Evolutionary conservation across 345 rosid genomes (phyloP), one percentile per base, ranked within the genome.

Genomic region (Excoecaria agallocha): DNA sequence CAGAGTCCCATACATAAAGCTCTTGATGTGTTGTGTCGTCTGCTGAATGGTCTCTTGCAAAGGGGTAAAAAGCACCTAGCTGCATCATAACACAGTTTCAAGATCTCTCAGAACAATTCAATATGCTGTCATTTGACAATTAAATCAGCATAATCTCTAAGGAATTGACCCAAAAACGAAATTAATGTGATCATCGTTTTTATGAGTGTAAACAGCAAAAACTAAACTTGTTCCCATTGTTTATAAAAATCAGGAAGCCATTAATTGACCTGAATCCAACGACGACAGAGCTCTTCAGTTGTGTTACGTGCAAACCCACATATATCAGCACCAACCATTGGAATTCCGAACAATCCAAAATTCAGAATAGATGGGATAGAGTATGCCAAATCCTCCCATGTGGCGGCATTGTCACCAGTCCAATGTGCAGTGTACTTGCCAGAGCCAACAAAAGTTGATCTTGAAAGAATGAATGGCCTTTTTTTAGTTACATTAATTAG

Each of bases 291-390:
- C 17, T 89, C 97, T 75, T 91, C 94, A 0, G 85, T 88, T 19
- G 94, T 89, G 78, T 84, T 39, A 43, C 74, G 10, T 6, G 71
- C 13, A 76, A 91, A 91, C 16, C 96, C 96, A 59, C 96, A 91
- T 15, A 91, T 91, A 71, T 91, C 93, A 61, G 92, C 93, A 66
- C 94, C 97, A 35, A 88, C 93, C 94, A 91, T 91, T 49, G 97
- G 97, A 70, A 91, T 81, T 48, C 93, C 97, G 74, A 90, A 88
- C 68, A 91, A 80, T 16, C 97, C 97, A 24, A 72, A 89, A 76
- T 87, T 91, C 69, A 91, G 71, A 64, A 88, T 84, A 11, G 89
- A 82, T 0, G 93, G 94, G 70, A 91, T 84, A 0, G 89, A 51
- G 76, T 87, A 85, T 0, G 89, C 93, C 72, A 90, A 72, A 69